Conservation (phyloP, 2,329 filamentous ascomycete species). For the Stachybotrys echinatus region DNA sequence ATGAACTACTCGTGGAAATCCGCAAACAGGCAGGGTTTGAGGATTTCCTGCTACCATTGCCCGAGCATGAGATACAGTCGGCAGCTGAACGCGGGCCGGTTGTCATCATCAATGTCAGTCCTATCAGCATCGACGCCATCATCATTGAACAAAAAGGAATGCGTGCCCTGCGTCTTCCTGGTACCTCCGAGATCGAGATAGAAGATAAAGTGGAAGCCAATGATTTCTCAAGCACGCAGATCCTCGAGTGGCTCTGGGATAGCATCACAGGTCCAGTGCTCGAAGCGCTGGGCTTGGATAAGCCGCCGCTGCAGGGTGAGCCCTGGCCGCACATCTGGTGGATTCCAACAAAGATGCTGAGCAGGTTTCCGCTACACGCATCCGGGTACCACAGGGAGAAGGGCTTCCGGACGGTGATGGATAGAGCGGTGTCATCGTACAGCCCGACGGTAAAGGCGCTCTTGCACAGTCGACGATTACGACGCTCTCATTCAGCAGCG, state of each 20-base stretch:
- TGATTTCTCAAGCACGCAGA: no score
- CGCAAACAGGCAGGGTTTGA: constrained; percentile 12
- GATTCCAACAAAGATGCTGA: constrained; percentile 22
- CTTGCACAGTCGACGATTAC: constrained; percentile 11
- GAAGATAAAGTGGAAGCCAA: background rate
- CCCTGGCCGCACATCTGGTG: constrained; percentile 23
- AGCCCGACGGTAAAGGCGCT: constrained; percentile 26
- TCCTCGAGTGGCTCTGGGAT: constrained; percentile 25
- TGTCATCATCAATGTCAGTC: constrained; percentile 3
- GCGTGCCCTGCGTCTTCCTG: constrained; percentile 5
- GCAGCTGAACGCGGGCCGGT: constrained; percentile 2
- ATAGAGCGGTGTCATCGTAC: constrained; percentile 33
- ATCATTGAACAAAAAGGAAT: constrained; percentile 1
- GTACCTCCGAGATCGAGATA: constrained; percentile 8
- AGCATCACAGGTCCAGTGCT: constrained; percentile 17
- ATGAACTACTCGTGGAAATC: constrained; percentile 1
- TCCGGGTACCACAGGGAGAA: constrained; percentile 23
- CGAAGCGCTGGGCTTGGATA: constrained; percentile 15
- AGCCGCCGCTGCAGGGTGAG: constrained; percentile 5
- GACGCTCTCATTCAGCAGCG: background rate
- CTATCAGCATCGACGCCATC: constrained; percentile 1
- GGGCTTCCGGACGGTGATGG: constrained; percentile 17
- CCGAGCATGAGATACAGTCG: background rate
- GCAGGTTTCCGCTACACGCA: constrained; percentile 24
- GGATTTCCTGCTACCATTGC: constrained; percentile 15